Base-by-base conservation (phyloP, 495 filamentous ascomycete genomes). In the Parathielavia appendiculata region DNA sequence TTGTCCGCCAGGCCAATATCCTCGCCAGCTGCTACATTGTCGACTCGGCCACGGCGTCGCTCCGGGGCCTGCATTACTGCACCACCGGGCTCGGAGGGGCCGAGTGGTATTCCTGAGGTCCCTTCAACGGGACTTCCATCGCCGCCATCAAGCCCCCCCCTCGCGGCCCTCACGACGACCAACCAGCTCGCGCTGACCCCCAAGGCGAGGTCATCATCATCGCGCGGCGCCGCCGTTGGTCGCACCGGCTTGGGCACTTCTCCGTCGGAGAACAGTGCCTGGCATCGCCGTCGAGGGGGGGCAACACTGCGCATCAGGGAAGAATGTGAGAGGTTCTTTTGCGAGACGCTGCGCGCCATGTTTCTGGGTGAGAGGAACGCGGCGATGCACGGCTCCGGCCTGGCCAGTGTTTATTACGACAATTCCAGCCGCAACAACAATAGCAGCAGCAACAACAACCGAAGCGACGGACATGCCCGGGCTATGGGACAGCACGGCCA, bases 241-340 rank as follows among this genome's bases (percentile, higher is more conserved):
- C 59, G 62, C 53, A 36, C 36, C 55, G 60, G 54, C 57, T 54
- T 57, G 30, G 36, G 38, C 47, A 45, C 48, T 36, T 49, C 58
- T 57, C 63, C 60, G 52, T 65, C 64, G 61, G 67, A 51, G 60
- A 72, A 54, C 60, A 72, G 67, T 58, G 67, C 66, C 62, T 73
- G 69, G 63, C 73, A 66, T 45, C 69, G 75, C 71, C 76, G 83
- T 69, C 82, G 82, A 81, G 86, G 85, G 87, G 91, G 90, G 88
- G 91, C 91, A 83, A 82, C 87, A 86, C 84, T 90, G 76, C 85
- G 83, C 78, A 95, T 97, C 81, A 88, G 86, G 90, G 92, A 84
- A 90, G 90, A 96, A 89, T 95, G 92, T 97, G 92, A 96, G 91
- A 97, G 92, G 77, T 92, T 97, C 83, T 93, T 97, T 82, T 97